Evolutionary conservation across 169 alveolate species (phyloP), one percentile per base, ranked within the genome.

Genomic region (Miamiensis avidus): DNA sequence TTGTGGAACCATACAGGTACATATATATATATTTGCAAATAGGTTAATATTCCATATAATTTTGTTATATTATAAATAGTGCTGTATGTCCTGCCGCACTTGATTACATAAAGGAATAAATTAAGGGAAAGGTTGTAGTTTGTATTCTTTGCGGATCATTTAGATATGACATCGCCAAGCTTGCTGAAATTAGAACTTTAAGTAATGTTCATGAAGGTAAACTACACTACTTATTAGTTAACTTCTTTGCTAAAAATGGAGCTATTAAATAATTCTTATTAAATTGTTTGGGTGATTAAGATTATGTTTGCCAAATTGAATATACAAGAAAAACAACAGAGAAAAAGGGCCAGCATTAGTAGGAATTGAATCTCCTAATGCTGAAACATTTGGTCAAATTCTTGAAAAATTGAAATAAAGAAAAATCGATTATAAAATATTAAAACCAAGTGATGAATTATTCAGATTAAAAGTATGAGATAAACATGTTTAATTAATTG

Each of bases 331-430:
- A 83, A 83, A 83, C 28, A 83, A 83, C 64, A 76, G 88, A 75
- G 88, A 83, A 65, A 83, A 83, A 30, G 88, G 88, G 27, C 88
- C 88, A 20, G 88, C 88, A 1, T 33, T 83, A n/a, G 88, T 83
- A 4, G 88, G 88, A 30, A 78, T 83, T 0, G 81, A 76, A 33
- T 76, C 76, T 0, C 74, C n/a, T 29, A 75, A 29, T 31, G 76
- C 75, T 6, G 49, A n/a, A 83, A 75, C 75, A 30, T 83, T 75
- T 83, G 83, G 76, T 34, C 69, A 77, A 31, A 31, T 83, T 27
- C 34, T 31, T 32, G n/a, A 33, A 30, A 83, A 83, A 49, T 74
- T 83, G 83, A 34, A 34, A 64, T 77, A 75, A 29, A 49, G 30
- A 30, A 65, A 83, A 33, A 76, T 83, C 1, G 25, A 34, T 6